phyloP scores from a whole-genome alignment of 345 rosid species.

The Hibiscus tridactylites region DNA sequence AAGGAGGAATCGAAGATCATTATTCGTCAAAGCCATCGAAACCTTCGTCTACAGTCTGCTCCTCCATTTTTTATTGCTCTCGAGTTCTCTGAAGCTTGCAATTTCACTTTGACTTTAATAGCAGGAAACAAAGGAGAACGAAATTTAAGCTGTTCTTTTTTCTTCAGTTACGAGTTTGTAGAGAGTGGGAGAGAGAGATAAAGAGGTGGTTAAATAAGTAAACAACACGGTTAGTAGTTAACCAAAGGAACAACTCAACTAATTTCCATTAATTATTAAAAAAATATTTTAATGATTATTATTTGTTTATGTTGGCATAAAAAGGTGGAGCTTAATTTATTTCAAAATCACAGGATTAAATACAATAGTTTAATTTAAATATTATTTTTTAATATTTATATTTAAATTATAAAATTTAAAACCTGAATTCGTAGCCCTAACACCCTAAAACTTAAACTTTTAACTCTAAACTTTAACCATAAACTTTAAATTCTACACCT shows the following conservation, averaged over 20 bases:
- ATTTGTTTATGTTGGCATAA: too few relatives aligned
- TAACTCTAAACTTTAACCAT: too few relatives aligned
- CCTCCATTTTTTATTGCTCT: background rate
- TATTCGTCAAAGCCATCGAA: background rate
- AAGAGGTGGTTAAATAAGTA: conserved; percentile 7
- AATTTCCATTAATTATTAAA: too few relatives aligned
- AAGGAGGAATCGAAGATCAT: background rate
- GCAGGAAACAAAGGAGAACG: background rate
- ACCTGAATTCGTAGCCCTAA: too few relatives aligned
- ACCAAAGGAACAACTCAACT: background rate
- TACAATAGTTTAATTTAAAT: too few relatives aligned
- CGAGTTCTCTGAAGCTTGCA: background rate
- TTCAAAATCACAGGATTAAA: too few relatives aligned
- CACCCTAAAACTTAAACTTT: too few relatives aligned
- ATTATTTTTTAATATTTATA: too few relatives aligned
- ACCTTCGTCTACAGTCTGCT: background rate
- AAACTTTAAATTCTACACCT: too few relatives aligned
- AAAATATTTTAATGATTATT: too few relatives aligned
- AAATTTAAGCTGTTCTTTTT: background rate
- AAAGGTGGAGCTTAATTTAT: too few relatives aligned
- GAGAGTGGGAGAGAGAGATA: background rate
- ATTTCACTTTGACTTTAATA: conserved; percentile 3
- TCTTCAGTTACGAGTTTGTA: background rate
- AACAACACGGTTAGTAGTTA: conserved; percentile 15
- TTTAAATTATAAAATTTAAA: too few relatives aligned